phyloP scores from a whole-genome alignment of 306 rosid species.

The Gastrolobium bilobum region DNA sequence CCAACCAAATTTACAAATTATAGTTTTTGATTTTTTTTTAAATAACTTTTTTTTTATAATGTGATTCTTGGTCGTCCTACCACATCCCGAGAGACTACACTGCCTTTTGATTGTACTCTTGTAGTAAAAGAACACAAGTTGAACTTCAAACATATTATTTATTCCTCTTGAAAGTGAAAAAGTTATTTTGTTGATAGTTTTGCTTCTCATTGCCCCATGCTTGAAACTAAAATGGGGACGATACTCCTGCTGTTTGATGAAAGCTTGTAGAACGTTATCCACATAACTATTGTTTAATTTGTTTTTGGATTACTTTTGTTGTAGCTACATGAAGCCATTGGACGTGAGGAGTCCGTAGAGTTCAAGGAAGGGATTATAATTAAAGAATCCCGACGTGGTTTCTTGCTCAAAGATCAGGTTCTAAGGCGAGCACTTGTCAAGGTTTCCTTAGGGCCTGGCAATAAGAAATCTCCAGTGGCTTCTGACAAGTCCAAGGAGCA shows the following conservation, averaged over 20 bases:
- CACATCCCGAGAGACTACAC: not conserved
- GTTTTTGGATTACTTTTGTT: conserved; percentile 38
- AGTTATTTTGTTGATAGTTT: not conserved
- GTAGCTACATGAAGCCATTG: conserved; percentile 89
- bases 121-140: not conserved
- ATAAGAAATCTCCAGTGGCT: conserved; percentile 52
- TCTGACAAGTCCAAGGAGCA: conserved; percentile 55
- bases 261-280: conserved; percentile 21
- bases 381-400: conserved; percentile 84
- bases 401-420: conserved; percentile 73
- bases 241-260: conserved; percentile 26
- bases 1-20: conserved; percentile 20
- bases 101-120: not conserved
- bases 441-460: conserved; percentile 84
- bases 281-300: conserved; percentile 20
- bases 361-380: conserved; percentile 81
- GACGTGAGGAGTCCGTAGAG: conserved; percentile 81
- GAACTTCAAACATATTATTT: conserved; percentile 6
- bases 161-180: conserved; percentile 6
- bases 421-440: conserved; percentile 90
- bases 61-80: conserved; percentile 19
- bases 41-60: not conserved
- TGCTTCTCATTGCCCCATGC: not conserved
- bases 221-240: conserved; percentile 28
- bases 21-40: not conserved